These are phyloP conservation scores for Tephrocybe sp. DNA, from an alignment of 768 basidiomycete species.

Conservation along the genomic window DNA sequence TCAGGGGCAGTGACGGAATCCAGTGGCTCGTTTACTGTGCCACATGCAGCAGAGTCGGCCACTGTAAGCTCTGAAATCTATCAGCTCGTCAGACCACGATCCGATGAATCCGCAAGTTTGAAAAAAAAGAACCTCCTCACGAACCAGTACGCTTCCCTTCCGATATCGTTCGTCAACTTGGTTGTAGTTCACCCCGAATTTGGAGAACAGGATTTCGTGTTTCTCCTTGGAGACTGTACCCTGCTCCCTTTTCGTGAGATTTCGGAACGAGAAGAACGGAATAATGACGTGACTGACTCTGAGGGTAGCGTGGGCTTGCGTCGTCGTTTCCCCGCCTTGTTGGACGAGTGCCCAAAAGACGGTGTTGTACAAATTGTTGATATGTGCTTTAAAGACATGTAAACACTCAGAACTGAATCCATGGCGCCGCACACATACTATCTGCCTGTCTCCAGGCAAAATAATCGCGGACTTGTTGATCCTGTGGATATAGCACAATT, in stretches of 20 bases:
- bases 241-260: conserved; percentile 37
- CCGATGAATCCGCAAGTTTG: not conserved
- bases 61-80: conserved; percentile 7
- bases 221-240: conserved; percentile 88
- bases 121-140: conserved; percentile 48
- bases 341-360: conserved; percentile 92
- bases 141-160: conserved; percentile 83
- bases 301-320: conserved; percentile 79
- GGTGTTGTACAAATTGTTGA: conserved; percentile 98
- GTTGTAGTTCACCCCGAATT: conserved; percentile 89
- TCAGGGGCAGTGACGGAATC: conserved; percentile 2
- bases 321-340: conserved; percentile 71
- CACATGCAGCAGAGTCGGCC: not conserved
- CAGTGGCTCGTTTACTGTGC: not conserved
- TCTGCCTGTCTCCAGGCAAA: conserved; percentile 96
- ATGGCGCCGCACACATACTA: conserved; percentile 50
- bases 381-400: conserved; percentile 65
- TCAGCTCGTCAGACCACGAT: not conserved
- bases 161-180: conserved; percentile 64
- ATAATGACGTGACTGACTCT: conserved; percentile 45
- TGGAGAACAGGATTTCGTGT: conserved; percentile 83
- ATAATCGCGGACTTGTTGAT: conserved; percentile 79
- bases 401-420: not conserved
- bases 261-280: not conserved
- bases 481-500: conserved; percentile 76